Evolutionary conservation across 495 filamentous ascomycete genomes (phyloP), one percentile per base, ranked within the genome.

Genomic region (Hypoxylon intermedium): DNA sequence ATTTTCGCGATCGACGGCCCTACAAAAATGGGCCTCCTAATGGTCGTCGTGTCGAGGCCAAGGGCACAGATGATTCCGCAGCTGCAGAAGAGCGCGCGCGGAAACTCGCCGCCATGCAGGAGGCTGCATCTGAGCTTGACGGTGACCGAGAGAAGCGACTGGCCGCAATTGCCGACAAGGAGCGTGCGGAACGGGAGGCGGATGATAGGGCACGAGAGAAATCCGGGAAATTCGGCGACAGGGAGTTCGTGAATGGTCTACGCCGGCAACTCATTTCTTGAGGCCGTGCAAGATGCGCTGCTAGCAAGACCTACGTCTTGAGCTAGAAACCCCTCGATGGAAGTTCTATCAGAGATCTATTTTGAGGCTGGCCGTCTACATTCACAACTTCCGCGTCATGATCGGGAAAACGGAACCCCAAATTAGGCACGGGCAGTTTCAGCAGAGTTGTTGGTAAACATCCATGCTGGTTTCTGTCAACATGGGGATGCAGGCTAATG

Each of bases 51-150:
- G 30, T 37, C 13, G 49, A 56, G 6, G 13, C 2, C 1, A 41
- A 46, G 9, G 42, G 43, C 12, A 11, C 28, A 7, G 59, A 33
- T 5, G n/a, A 16, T 31, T 62, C 68, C 28, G 71, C 75, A 7
- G 68, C 68, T 1, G 75, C 79, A 30, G 75, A 80, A 12, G 85
- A 89, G 54, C 83, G 82, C 2, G 83, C 82, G 6, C 77, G 81
- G 15, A 93, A 89, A 67, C 77, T 98, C 3, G 91, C 89, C 13
- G 89, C 87, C 28, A 98, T 98, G 94, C 90, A 92, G 67, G 81
- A 83, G 19, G 90, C 90, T 49, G 94, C 94, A n/a, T 78, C 79
- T 2, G 83, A 89, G 9, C 79, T 98, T 56, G 90, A 97, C 70
- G 63, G 79, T 31, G 85, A 89, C 43, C 89, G 94, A 15, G 84